A percentile compares a stretch with the other conserved stretches of the same genome.
Conservation (phyloP, 192 early-diverging fungal genomes). For the Backusella parvicylindrica region DNA sequence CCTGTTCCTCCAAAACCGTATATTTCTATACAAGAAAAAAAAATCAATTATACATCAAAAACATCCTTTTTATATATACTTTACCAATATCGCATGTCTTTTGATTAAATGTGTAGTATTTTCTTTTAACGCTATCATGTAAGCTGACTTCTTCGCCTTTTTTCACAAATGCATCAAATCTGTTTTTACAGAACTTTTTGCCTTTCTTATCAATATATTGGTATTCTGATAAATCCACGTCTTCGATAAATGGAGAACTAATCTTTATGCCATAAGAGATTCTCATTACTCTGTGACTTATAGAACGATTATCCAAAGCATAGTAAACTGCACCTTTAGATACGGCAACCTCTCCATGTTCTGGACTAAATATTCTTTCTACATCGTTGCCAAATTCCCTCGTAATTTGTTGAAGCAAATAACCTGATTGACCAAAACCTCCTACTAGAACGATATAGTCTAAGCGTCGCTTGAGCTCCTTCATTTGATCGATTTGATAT, state of each 20-base stretch:
- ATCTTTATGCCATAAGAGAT: conserved; percentile 48
- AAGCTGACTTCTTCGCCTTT: conserved; percentile 33
- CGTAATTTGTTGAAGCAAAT: conserved; percentile 39
- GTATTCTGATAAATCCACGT: conserved; percentile 38
- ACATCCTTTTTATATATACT: not conserved
- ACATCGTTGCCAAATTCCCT: conserved; percentile 35
- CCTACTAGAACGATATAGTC: conserved; percentile 49
- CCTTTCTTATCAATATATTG: conserved; percentile 33
- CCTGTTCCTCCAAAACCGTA: conserved; percentile 22
- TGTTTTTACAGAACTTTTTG: conserved; percentile 25
- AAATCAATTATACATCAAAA: not conserved
- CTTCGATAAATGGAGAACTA: conserved; percentile 40
- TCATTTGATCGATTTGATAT: conserved; percentile 36
- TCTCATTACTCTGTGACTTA: conserved; percentile 46
- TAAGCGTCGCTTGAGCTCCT: conserved; percentile 24
- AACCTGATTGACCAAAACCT: conserved; percentile 50
- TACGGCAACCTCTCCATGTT: conserved; percentile 38
- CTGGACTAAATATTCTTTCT: conserved; percentile 33
- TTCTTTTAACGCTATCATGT: conserved; percentile 39
- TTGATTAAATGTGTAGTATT: conserved; percentile 32
- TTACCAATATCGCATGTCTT: conserved; percentile 26
- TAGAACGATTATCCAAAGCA: conserved; percentile 42
- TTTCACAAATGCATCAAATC: conserved; percentile 29
- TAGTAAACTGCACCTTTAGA: conserved; percentile 50
- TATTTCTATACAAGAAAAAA: conserved; percentile 8